phyloP scores from a whole-genome alignment of 768 basidiomycete genomes.

The Piloderma croceum region DNA sequence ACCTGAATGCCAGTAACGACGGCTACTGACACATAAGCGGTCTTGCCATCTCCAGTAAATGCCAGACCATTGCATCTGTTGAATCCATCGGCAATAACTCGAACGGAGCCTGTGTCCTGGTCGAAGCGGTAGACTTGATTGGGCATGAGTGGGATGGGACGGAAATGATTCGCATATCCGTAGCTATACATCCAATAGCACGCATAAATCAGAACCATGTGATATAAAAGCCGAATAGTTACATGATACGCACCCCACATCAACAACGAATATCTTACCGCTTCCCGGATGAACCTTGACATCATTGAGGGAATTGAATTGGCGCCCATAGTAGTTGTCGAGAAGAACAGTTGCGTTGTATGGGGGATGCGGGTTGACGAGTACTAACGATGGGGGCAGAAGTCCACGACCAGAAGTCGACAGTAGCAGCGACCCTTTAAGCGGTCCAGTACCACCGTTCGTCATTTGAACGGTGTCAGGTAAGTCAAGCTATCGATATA shows the following conservation, averaged over 20 bases:
- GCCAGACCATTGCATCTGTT: slow-evolving; percentile 70
- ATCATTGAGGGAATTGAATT: slow-evolving; percentile 81
- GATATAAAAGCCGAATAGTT: background rate
- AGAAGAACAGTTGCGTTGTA: slow-evolving; percentile 64
- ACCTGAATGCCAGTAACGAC: slow-evolving; percentile 7
- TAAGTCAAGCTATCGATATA: slow-evolving; percentile 44
- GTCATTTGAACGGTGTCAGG: slow-evolving; percentile 61
- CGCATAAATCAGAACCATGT: background rate
- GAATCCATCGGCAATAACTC: slow-evolving; percentile 75
- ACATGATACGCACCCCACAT: slow-evolving; percentile 45
- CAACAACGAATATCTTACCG: slow-evolving; percentile 71
- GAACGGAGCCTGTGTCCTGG: slow-evolving; percentile 55
- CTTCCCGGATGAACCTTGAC: slow-evolving; percentile 64
- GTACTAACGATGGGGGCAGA: slow-evolving; percentile 53
- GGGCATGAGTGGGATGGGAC: slow-evolving; percentile 58
- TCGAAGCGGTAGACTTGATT: slow-evolving; percentile 78
- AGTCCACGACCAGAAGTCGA: slow-evolving; percentile 57
- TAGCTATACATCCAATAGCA: slow-evolving; percentile 36
- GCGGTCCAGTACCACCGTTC: slow-evolving; percentile 64
- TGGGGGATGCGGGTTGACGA: slow-evolving; percentile 59
- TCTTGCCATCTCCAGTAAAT: slow-evolving; percentile 58
- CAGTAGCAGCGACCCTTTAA: slow-evolving; percentile 52
- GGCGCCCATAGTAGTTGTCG: slow-evolving; percentile 75
- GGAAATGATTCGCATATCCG: slow-evolving; percentile 61
- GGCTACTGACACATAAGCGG: slow-evolving; percentile 53